Evolutionary conservation across 768 basidiomycete species (phyloP), one percentile per base, ranked within the genome.

Genomic region (Auricularia auricula-judae): DNA sequence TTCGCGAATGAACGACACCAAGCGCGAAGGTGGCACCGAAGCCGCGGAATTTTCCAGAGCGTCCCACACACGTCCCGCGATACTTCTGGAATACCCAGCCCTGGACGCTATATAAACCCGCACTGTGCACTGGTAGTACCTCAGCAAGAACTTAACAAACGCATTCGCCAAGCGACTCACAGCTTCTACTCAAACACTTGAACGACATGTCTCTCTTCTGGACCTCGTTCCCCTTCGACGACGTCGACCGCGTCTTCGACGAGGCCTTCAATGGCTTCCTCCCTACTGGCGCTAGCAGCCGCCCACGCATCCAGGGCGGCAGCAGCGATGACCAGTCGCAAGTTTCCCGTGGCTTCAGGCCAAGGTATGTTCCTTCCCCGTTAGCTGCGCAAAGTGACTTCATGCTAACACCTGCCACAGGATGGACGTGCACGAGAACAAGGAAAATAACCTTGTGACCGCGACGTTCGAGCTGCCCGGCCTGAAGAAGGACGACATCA

Each of bases 381-480:
- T 14, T 8, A 42, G 12, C 39, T 42, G 39, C 29, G 29, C 29
- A 0, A 42, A 14, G 12, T 14, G 12, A 42, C 39, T 7, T 14
- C 18, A 51, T 18, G 21, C 8, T 51, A 21, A 51, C 12, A 14
- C 16, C 18, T 21, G 5, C 47, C 21, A 4, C 56, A 67, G 66
- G 36, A 68, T 84, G 75, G 78, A 85, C 66, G 63, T 85, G 2
- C 74, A 79, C 62, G 81, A 83, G 69, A 74, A 78, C 62, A 66
- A 74, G 16, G 74, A 77, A 1, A 68, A 70, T 18, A 78, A 79
- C 66, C 65, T 68, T n/a, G 77, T 84, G 33, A 82, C 79, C 2
- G 82, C 81, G 5, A 78, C 78, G 3, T 82, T 86, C 64, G 85
- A 85, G 68, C 72, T 84, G 1, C 85, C 84, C 3, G 83, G 84